A percentile compares a stretch with the other conserved stretches of the same genome.
phyloP scores from a whole-genome alignment of 2,329 filamentous ascomycete genomes.

The Arthrocladium fulminans region DNA sequence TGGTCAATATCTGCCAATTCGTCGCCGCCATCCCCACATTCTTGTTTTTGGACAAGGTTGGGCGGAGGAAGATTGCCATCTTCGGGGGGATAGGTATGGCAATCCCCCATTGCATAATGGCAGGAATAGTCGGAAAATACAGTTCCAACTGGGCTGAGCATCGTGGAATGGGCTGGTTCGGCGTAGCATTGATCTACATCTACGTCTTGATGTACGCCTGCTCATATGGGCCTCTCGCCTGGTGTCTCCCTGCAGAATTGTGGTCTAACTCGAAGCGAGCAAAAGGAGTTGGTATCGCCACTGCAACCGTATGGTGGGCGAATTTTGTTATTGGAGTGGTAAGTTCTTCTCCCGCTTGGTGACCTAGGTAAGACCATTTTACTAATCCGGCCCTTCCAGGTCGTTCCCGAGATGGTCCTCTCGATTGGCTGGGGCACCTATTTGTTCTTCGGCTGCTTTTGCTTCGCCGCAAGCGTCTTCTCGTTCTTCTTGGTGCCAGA shows the following conservation, averaged over 20 bases:
- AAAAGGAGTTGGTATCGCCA: constrained; percentile 31
- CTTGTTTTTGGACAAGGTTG: constrained; percentile 42
- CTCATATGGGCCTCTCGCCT: constrained; percentile 35
- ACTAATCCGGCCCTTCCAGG: too few species aligned
- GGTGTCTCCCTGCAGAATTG: constrained; percentile 32
- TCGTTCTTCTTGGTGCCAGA: constrained; percentile 49
- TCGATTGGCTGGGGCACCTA: constrained; percentile 46
- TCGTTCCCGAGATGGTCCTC: not conserved
- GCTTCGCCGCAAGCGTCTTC: constrained; percentile 43
- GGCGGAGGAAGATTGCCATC: constrained; percentile 39
- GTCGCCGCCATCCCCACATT: constrained; percentile 39
- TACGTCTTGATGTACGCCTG: constrained; percentile 22
- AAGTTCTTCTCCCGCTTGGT: too few species aligned
- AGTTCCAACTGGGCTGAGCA: constrained; percentile 45
- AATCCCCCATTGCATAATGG: constrained; percentile 42
- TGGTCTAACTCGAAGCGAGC: constrained; percentile 30
- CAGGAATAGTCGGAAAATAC: constrained; percentile 47
- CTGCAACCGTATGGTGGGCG: constrained; percentile 30
- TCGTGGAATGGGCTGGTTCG: constrained; percentile 44
- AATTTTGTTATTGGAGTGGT: constrained; percentile 5
- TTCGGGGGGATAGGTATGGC: constrained; percentile 39
- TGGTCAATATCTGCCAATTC: constrained; percentile 45
- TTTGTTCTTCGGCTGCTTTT: constrained; percentile 52
- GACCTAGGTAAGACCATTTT: too few species aligned
- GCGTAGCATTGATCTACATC: constrained; percentile 2